Evolutionary conservation across 2,329 filamentous ascomycete genomes (phyloP).

Genomic region (Coniochaeta ligniaria): DNA sequence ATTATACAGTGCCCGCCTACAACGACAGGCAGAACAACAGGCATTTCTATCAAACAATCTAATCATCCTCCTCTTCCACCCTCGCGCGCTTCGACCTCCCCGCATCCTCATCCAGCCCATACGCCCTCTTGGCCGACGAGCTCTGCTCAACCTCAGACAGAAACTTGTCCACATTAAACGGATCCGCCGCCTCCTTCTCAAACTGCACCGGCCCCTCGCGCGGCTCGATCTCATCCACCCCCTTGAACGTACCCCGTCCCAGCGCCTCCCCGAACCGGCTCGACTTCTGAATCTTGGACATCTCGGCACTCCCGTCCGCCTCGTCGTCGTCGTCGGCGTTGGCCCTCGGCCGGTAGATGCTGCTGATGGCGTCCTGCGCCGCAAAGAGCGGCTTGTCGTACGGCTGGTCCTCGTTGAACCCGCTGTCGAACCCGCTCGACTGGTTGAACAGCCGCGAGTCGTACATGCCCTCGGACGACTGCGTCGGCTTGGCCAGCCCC

Average conservation of each 20-base stretch:
- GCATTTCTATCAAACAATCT: constrained; percentile 6
- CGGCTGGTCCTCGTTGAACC: constrained; percentile 94
- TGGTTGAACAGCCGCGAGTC: constrained; percentile 95
- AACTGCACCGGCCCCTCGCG: constrained; percentile 93
- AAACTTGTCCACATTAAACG: constrained; percentile 93
- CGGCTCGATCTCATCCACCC: constrained; percentile 73
- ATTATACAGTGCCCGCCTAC: background rate
- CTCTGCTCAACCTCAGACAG: constrained; percentile 69
- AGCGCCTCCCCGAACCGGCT: constrained; percentile 80
- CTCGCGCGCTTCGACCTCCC: constrained; percentile 64
- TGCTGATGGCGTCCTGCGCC: constrained; percentile 88
- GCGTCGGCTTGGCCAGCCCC: constrained; percentile 88
- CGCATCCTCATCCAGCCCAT: constrained; percentile 60
- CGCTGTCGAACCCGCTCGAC: constrained; percentile 79
- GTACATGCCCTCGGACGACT: constrained; percentile 91
- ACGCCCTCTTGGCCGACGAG: constrained; percentile 61
- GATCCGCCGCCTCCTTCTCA: constrained; percentile 75
- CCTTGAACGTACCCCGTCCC: constrained; percentile 87
- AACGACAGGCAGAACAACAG: background rate
- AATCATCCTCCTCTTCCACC: constrained; percentile 64
- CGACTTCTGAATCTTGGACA: constrained; percentile 81
- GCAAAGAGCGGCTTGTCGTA: constrained; percentile 98
- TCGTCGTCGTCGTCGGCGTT: constrained; percentile 72
- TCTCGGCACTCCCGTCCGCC: constrained; percentile 70
- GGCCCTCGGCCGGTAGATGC: constrained; percentile 80